Evolutionary conservation across 257 asterid genomes (phyloP).

Genomic region (Galeopsis tetrahit): DNA sequence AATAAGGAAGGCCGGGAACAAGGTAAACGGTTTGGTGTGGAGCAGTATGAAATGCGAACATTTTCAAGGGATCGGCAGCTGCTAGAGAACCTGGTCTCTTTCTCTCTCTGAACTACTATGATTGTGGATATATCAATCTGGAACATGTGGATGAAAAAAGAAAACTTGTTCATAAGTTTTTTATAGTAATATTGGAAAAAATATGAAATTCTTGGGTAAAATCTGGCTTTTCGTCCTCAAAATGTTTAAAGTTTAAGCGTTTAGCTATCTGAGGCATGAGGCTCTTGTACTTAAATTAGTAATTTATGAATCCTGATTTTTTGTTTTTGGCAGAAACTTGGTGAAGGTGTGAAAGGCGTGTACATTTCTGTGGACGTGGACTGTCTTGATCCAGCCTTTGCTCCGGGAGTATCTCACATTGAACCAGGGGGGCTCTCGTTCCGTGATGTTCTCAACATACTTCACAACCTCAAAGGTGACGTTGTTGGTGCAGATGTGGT

Average conservation of each 20-base stretch:
- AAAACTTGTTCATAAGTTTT: not conserved
- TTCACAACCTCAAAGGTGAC: conserved; percentile 90
- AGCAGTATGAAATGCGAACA: conserved; percentile 97
- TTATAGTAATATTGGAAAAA: too few species aligned
- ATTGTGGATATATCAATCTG: conserved; percentile 11
- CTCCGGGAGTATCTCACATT: conserved; percentile 98
- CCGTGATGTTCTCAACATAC: conserved; percentile 92
- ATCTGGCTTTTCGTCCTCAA: not conserved
- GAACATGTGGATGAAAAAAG: conserved; percentile 1
- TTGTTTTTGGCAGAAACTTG: conserved; percentile 73
- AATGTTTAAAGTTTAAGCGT: not conserved
- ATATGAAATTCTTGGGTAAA: too few species aligned
- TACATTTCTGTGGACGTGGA: conserved; percentile 89
- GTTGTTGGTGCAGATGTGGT: conserved; percentile 97
- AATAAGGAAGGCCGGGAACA: conserved; percentile 95
- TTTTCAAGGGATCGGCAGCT: conserved; percentile 75
- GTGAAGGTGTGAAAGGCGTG: conserved; percentile 97
- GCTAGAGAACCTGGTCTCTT: conserved; percentile 80
- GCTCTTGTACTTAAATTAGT: not conserved
- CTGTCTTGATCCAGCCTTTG: conserved; percentile 96
- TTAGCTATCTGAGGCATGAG: not conserved
- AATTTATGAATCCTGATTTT: not conserved
- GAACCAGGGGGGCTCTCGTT: conserved; percentile 99
- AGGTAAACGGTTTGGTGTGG: conserved; percentile 95
- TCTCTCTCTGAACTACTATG: not conserved